Base-by-base conservation (phyloP, 768 basidiomycete genomes). In the Chalciporus chontae region DNA sequence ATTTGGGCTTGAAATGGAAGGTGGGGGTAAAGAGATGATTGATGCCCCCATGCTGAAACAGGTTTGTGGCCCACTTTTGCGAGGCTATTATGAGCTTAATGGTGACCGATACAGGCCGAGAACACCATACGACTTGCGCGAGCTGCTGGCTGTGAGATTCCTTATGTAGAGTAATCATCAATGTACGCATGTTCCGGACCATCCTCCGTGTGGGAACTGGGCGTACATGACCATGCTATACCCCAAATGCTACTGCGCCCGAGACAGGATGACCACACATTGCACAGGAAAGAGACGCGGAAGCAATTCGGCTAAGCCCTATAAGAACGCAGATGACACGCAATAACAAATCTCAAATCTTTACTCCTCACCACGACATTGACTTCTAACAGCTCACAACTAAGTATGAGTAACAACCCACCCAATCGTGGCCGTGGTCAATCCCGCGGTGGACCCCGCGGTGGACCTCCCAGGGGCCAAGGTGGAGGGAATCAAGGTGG, bases 41-140 rank as follows among this genome's bases (percentile, higher is more conserved):
- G 92, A 95, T 65, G 87, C 87, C 8, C 92, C 92, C 0, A 91
- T 95, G 85, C 72, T 94, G 38, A 87, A 89, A 64, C 89, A 90
- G 77, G 27, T 54, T 38, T 47, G 37, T 53, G 23, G 14, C 36
- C 27, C n/a, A 10, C 15, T 26, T 26, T 26, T 7, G 21, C 18
- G 27, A 5, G 21, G 21, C 17, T 36, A 21, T 5, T 15, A 13
- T 42, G 46, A 40, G 14, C 41, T 8, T 43, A 48, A 31, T 40
- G 38, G 32, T 43, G 26, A 9, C 19, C 40, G 48, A 39, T 49
- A 4, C 46, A 79, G 78, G 79, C 79, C 5, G 65, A 79, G 65
- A 78, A 76, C 23, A 75, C 71, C 8, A 72, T 87, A 42, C 66
- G 68, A 5, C 65, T 78, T 31, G 85, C 85, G 0, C 67, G 67